These are phyloP conservation scores for Sporobolomyces roseus DNA, from an alignment of 768 basidiomycete genomes.

Conservation along the genomic window DNA sequence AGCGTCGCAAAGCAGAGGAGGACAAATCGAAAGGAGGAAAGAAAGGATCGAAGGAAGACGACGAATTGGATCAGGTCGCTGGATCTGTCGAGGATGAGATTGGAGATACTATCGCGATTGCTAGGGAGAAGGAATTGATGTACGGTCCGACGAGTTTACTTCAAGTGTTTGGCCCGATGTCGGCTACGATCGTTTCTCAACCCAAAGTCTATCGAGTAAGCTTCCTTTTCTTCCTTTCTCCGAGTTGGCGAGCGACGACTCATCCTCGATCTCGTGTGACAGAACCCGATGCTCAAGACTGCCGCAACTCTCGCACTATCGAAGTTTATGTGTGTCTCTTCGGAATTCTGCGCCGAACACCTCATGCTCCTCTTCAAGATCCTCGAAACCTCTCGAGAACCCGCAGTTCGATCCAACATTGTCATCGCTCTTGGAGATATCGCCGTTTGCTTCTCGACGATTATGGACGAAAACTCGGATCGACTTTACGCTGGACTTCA, in stretches of 20 bases:
- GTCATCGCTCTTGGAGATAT: constrained; percentile 97
- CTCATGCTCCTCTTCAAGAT: constrained; percentile 87
- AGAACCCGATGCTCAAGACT: constrained; percentile 83
- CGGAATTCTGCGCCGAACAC: constrained; percentile 86
- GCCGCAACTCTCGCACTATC: constrained; percentile 83
- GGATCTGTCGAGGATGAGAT: constrained; percentile 98
- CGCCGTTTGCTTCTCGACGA: constrained; percentile 93
- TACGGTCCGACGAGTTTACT: constrained; percentile 77
- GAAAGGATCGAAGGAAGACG: constrained; percentile 60
- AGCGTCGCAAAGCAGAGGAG: constrained; percentile 87
- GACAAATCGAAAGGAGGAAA: constrained; percentile 59
- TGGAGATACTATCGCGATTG: constrained; percentile 77
- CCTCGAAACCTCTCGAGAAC: constrained; percentile 82
- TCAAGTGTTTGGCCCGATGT: constrained; percentile 79
- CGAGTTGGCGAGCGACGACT: not conserved
- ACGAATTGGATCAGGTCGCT: constrained; percentile 94
- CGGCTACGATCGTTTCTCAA: constrained; percentile 83
- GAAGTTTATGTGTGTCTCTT: constrained; percentile 94
- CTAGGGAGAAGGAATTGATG: constrained; percentile 81
- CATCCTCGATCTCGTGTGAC: not conserved
- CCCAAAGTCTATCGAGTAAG: constrained; percentile 84
- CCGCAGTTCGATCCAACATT: constrained; percentile 88
- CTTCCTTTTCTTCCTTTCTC: not conserved
- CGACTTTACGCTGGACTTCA: constrained; percentile 90
- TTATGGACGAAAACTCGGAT: constrained; percentile 95